Percentiles rank a stretch among this genome's conserved stretches.
phyloP scores from a whole-genome alignment of 2,329 filamentous ascomycete genomes.

The Gaeumannomyces sp. region DNA sequence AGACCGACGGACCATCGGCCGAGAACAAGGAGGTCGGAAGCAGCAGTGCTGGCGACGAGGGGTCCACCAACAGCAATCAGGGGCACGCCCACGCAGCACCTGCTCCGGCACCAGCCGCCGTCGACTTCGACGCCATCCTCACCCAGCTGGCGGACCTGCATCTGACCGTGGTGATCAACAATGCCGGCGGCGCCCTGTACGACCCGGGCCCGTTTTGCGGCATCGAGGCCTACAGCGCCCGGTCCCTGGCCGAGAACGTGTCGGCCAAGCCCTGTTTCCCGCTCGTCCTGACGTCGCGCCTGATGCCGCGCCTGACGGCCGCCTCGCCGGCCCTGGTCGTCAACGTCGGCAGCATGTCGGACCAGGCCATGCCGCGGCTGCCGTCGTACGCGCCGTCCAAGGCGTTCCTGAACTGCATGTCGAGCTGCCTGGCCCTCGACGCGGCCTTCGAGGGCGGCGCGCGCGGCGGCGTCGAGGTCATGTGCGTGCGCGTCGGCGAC shows the following conservation, averaged over 20 bases:
- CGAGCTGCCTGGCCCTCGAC: conserved; percentile 15
- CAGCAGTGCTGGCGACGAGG: conserved; percentile 8
- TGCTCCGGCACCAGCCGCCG: conserved; percentile 12
- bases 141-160: conserved; percentile 28
- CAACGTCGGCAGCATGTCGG: conserved; percentile 42
- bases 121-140: conserved; percentile 19
- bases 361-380: conserved; percentile 40
- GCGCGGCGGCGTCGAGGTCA: conserved; percentile 16
- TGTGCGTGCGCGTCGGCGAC: conserved; percentile 17
- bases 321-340: conserved; percentile 40
- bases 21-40: conserved; percentile 6
- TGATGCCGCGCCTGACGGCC: conserved; percentile 37
- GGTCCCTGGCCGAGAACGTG: conserved; percentile 35
- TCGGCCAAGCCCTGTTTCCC: conserved; percentile 46
- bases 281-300: conserved; percentile 36
- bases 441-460: conserved; percentile 7
- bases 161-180: conserved; percentile 51
- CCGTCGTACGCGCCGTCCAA: conserved; percentile 26
- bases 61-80: too few species aligned
- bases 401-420: conserved; percentile 15
- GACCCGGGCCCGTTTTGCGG: conserved; percentile 25
- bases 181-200: conserved; percentile 38
- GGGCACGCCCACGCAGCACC: conserved; percentile 10
- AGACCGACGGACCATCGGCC: too few species aligned
- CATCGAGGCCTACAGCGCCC: conserved; percentile 28